phyloP scores from a whole-genome alignment of 495 filamentous ascomycete species.

The Xylaria castorea region DNA sequence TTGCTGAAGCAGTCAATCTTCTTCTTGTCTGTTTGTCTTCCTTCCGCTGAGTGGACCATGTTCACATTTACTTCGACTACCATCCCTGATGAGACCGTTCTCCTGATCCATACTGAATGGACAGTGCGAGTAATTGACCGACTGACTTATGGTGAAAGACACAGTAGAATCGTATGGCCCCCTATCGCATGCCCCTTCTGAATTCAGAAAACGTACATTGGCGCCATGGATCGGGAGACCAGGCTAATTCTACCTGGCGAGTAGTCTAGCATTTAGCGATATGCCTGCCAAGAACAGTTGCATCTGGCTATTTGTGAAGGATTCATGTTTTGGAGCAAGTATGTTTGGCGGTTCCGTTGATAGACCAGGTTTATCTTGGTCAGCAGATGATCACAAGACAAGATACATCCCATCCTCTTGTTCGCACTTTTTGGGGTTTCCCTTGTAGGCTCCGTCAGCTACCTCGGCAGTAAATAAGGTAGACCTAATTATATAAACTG shows the following conservation, averaged over 20 bases:
- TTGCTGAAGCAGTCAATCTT: neutral
- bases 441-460: neutral
- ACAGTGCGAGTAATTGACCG: constrained; percentile 14
- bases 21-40: neutral
- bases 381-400: neutral
- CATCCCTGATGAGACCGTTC: neutral
- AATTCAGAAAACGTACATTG: constrained; percentile 9
- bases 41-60: constrained; percentile 2
- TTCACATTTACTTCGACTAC: constrained; percentile 8
- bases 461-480: neutral
- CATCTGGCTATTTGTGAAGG: neutral
- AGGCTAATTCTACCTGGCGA: constrained; percentile 6
- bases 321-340: neutral
- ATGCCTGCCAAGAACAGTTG: neutral
- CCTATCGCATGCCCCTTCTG: constrained; percentile 15
- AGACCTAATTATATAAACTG: neutral
- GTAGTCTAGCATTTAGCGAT: neutral
- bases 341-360: neutral
- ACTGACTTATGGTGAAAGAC: constrained; percentile 12
- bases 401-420: neutral
- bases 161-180: constrained; percentile 1
- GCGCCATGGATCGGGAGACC: neutral
- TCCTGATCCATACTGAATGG: neutral
- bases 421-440: neutral
- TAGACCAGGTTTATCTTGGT: neutral